These are phyloP conservation scores for Sequoia sempervirens DNA, from an alignment of 75 land plant species.

Conservation along the genomic window DNA sequence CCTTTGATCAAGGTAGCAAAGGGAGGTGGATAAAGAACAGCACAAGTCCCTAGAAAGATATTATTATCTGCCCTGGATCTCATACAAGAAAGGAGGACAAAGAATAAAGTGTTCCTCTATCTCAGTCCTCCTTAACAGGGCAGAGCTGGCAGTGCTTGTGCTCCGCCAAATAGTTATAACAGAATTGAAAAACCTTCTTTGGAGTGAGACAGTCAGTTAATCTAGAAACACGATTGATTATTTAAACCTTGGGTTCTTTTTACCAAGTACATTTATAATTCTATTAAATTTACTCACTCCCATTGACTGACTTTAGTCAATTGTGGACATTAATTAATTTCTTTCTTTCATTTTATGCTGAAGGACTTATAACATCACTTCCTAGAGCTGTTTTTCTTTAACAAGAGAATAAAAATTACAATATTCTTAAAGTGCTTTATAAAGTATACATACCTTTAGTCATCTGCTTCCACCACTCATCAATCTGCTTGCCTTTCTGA, in stretches of 20 bases:
- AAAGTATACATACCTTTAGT: conserved; percentile 58
- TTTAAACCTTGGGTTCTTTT: no score
- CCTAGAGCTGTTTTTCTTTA: not conserved
- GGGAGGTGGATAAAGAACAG: no score
- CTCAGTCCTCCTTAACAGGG: no score
- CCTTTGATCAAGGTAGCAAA: no score
- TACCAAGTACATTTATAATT: no score
- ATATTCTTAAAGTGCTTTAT: not conserved
- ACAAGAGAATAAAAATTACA: not conserved
- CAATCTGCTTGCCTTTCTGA: conserved; percentile 95
- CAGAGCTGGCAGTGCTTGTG: no score
- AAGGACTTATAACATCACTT: not conserved
- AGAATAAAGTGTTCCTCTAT: no score
- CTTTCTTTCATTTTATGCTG: not conserved
- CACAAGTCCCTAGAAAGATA: no score
- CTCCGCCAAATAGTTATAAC: no score
- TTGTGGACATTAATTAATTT: not conserved
- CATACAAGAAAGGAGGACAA: no score
- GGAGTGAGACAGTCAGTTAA: no score
- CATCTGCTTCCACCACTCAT: conserved; percentile 98
- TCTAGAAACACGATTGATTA: not conserved
- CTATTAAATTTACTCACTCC: not conserved
- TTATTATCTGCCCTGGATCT: no score
- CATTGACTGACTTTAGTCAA: not conserved
- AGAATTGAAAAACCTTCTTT: not conserved